phyloP scores from a whole-genome alignment of 805 yeast species.

The Candida koratica region DNA sequence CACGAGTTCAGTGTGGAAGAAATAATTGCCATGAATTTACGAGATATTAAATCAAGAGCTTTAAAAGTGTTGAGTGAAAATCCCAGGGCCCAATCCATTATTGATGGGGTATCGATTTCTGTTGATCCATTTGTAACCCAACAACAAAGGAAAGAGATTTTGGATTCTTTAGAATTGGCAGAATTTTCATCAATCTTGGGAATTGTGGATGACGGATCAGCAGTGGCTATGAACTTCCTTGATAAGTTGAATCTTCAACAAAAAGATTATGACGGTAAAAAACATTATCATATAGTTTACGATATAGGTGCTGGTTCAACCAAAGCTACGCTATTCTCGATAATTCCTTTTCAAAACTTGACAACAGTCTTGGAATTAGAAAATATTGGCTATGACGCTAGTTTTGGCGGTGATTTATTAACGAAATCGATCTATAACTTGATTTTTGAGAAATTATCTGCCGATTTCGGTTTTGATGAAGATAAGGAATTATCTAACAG shows the following conservation, averaged over 20 bases:
- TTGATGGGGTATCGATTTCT: slow-evolving; percentile 68
- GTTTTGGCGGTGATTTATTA: slow-evolving; percentile 71
- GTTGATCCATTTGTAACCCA: slow-evolving; percentile 70
- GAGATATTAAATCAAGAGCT: slow-evolving; percentile 64
- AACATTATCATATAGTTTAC: slow-evolving; percentile 65
- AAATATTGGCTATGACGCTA: slow-evolving; percentile 65
- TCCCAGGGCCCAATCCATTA: slow-evolving; percentile 44
- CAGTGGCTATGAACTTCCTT: slow-evolving; percentile 81
- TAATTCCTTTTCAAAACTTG: slow-evolving; percentile 42
- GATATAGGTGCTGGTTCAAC: slow-evolving; percentile 95
- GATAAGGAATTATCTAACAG: slow-evolving; percentile 48
- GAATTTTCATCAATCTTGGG: slow-evolving; percentile 56
- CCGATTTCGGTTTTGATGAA: slow-evolving; percentile 31
- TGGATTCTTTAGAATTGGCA: slow-evolving; percentile 70
- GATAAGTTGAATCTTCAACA: slow-evolving; percentile 42
- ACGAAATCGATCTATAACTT: slow-evolving; percentile 63
- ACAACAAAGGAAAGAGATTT: slow-evolving; percentile 63
- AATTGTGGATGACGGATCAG: slow-evolving; percentile 86
- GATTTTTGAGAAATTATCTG: slow-evolving; percentile 56
- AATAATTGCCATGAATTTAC: slow-evolving; percentile 74
- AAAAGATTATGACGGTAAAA: slow-evolving; percentile 32
- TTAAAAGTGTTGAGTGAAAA: slow-evolving; percentile 53
- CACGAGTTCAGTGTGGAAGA: slow-evolving; percentile 61
- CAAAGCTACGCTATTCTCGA: slow-evolving; percentile 76
- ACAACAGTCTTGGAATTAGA: slow-evolving; percentile 54